A percentile compares a stretch with the other conserved stretches of the same genome.
These are phyloP conservation scores for Fusarium nematophilum DNA, from an alignment of 2,329 filamentous ascomycete species.

Conservation along the genomic window DNA sequence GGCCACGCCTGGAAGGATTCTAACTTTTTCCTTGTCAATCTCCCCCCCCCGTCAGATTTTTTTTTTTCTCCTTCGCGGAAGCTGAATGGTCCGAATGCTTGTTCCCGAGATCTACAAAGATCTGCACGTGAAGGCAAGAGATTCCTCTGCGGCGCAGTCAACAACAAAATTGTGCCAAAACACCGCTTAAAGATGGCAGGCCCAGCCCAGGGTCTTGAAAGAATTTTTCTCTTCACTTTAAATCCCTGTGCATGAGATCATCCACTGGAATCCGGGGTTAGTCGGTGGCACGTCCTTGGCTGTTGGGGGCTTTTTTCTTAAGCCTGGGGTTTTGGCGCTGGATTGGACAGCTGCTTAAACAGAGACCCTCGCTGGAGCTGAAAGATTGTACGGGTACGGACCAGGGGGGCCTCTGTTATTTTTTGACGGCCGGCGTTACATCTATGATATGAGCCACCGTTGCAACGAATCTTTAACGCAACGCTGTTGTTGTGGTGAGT, in stretches of 20 bases:
- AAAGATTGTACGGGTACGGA: not conserved
- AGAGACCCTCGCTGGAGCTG: constrained; percentile 7
- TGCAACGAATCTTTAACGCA: constrained; percentile 7
- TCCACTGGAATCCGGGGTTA: constrained; percentile 27
- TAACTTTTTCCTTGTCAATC: constrained; percentile 15
- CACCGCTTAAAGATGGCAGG: not conserved
- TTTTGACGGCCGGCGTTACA: too few species aligned
- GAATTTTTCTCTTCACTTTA: too few species aligned
- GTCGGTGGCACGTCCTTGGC: constrained; percentile 1
- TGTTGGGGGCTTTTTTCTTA: constrained; percentile 14
- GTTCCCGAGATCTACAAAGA: constrained; percentile 8
- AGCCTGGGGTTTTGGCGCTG: constrained; percentile 5
- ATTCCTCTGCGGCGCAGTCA: not conserved
- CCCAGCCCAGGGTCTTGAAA: not conserved
- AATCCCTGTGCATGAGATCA: constrained; percentile 28
- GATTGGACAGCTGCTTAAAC: not conserved
- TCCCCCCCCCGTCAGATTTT: constrained; percentile 5
- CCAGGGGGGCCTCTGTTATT: not conserved
- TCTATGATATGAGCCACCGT: not conserved
- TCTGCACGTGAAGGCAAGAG: not conserved
- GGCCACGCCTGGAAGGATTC: not conserved
- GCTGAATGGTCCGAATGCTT: not conserved
- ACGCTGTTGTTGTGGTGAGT: constrained; percentile 27
- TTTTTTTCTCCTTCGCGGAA: not conserved
- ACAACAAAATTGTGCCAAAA: not conserved